A percentile compares a stretch with the other conserved stretches of the same genome.
These are phyloP conservation scores for Trichothecium roseum DNA, from an alignment of 2,329 filamentous ascomycete genomes.

Conservation along the genomic window DNA sequence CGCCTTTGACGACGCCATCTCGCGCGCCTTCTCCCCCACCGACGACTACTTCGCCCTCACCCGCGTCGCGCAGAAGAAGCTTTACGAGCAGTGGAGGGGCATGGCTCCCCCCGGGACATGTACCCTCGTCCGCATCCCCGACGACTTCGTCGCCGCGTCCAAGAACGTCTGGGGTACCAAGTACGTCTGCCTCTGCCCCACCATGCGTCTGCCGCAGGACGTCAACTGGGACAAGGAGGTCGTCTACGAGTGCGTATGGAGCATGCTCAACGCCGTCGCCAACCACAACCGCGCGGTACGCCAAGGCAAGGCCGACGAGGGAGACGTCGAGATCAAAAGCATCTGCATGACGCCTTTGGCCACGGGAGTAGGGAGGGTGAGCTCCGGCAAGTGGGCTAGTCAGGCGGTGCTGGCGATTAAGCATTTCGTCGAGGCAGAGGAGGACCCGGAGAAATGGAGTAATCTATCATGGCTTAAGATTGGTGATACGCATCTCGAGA, in stretches of 20 bases:
- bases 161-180: constrained; percentile 28
- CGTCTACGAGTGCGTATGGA: constrained; percentile 44
- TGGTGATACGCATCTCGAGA: neutral
- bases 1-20: constrained; percentile 44
- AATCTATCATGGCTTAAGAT: constrained; percentile 22
- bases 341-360: constrained; percentile 42
- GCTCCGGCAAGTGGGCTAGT: constrained; percentile 34
- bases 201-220: constrained; percentile 35
- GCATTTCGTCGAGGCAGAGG: constrained; percentile 36
- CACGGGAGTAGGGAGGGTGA: constrained; percentile 35
- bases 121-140: constrained; percentile 33
- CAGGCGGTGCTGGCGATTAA: constrained; percentile 40
- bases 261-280: constrained; percentile 35
- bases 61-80: constrained; percentile 25
- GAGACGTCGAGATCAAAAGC: constrained; percentile 20
- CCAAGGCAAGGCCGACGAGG: constrained; percentile 2
- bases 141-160: constrained; percentile 18
- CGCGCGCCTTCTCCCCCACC: constrained; percentile 31
- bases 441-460: constrained; percentile 31
- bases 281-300: constrained; percentile 28
- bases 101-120: constrained; percentile 41
- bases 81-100: constrained; percentile 37
- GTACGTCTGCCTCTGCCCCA: constrained; percentile 40
- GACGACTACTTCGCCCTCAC: constrained; percentile 37
- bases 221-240: constrained; percentile 40